phyloP scores from a whole-genome alignment of 1,284 basidiomycete species.

The Boletus sp. region DNA sequence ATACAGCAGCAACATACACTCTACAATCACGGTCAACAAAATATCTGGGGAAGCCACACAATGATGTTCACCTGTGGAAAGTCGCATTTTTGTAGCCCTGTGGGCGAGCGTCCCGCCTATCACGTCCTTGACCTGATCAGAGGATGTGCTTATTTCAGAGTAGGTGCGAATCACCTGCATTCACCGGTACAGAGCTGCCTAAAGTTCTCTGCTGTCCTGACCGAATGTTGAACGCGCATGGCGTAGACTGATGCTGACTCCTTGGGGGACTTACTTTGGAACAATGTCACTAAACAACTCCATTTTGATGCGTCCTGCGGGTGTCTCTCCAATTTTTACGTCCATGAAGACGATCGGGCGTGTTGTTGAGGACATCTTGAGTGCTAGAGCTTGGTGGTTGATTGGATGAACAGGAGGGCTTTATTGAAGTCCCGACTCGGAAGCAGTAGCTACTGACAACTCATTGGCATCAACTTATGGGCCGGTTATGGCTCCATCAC shows the following conservation, averaged over 20 bases:
- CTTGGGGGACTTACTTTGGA: conserved; percentile 70
- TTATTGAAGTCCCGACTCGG: neutral
- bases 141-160: neutral
- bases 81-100: conserved; percentile 89
- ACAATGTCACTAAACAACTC: conserved; percentile 92
- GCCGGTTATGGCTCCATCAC: neutral
- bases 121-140: conserved; percentile 25
- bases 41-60: neutral
- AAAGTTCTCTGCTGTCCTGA: conserved; percentile 96
- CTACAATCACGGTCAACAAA: conserved; percentile 42
- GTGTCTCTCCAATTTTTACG: conserved; percentile 92
- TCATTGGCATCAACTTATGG: no score
- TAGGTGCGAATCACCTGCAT: conserved; percentile 61
- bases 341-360: conserved; percentile 97
- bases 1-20: conserved; percentile 61
- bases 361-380: conserved; percentile 40
- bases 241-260: neutral
- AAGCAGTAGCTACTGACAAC: no score
- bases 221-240: conserved; percentile 4
- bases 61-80: conserved; percentile 78
- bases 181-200: conserved; percentile 97
- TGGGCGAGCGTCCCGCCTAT: conserved; percentile 81
- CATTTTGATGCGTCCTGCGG: conserved; percentile 94
- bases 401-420: neutral
- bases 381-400: conserved; percentile 3